Conservation (phyloP, 2,329 filamentous ascomycete genomes). For the Xylariaceae sp. region DNA sequence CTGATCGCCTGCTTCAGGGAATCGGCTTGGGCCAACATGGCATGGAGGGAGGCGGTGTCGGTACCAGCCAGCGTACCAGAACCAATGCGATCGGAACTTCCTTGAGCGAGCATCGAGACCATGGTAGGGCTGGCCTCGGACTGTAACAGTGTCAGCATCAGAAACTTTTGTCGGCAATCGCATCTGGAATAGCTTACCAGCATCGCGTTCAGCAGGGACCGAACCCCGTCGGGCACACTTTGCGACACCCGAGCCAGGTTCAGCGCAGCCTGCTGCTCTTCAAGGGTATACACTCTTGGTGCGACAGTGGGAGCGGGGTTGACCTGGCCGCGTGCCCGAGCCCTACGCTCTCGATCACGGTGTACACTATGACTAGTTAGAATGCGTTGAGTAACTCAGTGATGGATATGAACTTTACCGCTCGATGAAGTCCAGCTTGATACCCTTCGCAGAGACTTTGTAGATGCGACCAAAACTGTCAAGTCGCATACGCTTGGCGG, state of each 20-base stretch:
- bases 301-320: conserved; percentile 23
- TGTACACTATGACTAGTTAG: conserved; percentile 25
- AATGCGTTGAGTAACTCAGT: background rate
- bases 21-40: conserved; percentile 45
- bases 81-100: conserved; percentile 39
- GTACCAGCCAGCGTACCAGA: conserved; percentile 33
- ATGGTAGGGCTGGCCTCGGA: conserved; percentile 39
- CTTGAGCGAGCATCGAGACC: conserved; percentile 46
- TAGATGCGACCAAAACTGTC: conserved; percentile 61
- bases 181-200: conserved; percentile 46
- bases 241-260: conserved; percentile 55
- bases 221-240: conserved; percentile 44
- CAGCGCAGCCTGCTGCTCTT: conserved; percentile 63
- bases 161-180: no score
- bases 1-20: conserved; percentile 39
- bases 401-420: conserved; percentile 39
- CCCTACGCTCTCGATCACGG: conserved; percentile 9
- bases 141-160: conserved; percentile 24
- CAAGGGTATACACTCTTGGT: conserved; percentile 43
- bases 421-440: conserved; percentile 70
- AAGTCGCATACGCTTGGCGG: conserved; percentile 46
- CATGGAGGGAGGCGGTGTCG: conserved; percentile 43
- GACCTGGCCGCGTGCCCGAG: conserved; percentile 3
- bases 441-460: conserved; percentile 58
- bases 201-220: conserved; percentile 54